Conservation (phyloP, 2,329 filamentous ascomycete genomes). For the Phyllosticta citribraziliensis region DNA sequence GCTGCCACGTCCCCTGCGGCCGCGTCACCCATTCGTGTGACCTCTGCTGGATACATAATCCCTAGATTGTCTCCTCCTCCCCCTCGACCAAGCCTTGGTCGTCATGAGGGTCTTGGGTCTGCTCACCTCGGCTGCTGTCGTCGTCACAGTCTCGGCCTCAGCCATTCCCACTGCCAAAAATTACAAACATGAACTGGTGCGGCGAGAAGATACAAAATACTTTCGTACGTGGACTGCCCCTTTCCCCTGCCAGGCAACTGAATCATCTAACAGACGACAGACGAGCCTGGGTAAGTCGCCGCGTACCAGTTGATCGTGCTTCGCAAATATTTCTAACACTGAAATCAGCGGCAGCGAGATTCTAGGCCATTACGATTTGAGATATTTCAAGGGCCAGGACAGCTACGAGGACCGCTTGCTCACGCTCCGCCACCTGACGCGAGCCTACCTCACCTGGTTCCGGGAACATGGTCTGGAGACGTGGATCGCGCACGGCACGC, state of each 20-base stretch:
- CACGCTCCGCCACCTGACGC: constrained; percentile 59
- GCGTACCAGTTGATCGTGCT: no score
- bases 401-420: constrained; percentile 56
- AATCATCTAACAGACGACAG: background rate
- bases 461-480: constrained; percentile 59
- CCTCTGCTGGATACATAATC: background rate
- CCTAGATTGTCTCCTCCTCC: background rate
- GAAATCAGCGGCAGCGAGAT: constrained; percentile 34
- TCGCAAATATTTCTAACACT: background rate
- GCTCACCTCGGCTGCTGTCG: background rate
- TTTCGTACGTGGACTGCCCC: constrained; percentile 6
- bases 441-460: constrained; percentile 63
- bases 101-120: background rate
- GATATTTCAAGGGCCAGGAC: constrained; percentile 57
- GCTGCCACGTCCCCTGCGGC: background rate
- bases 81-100: background rate
- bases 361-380: constrained; percentile 63
- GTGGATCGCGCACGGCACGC: constrained; percentile 77
- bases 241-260: background rate
- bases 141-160: background rate
- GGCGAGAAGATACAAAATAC: constrained; percentile 1
- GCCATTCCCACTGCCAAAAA: background rate
- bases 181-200: background rate
- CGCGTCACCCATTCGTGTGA: background rate
- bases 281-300: constrained; percentile 8